Conservation (phyloP, 768 basidiomycete species). For the Hortiboletus flavorubellus region DNA sequence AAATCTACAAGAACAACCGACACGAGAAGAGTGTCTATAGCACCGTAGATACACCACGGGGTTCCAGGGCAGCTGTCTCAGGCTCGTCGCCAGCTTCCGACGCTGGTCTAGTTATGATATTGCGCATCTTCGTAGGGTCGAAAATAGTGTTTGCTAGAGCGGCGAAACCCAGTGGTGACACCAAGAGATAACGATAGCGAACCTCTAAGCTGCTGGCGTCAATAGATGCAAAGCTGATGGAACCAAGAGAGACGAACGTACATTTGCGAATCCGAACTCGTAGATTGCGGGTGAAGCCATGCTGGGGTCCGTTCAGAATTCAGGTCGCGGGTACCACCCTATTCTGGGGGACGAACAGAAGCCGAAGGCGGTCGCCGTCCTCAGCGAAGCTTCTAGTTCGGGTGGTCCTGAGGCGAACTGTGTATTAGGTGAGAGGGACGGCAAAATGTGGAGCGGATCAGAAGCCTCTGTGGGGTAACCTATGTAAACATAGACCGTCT, state of each 20-base stretch:
- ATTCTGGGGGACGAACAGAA: background rate
- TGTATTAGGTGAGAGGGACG: background rate
- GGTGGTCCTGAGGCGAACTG: background rate
- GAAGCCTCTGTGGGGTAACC: background rate
- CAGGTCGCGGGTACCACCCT: background rate
- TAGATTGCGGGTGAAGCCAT: background rate
- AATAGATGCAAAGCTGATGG: background rate
- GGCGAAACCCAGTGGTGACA: background rate
- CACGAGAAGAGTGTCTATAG: too few relatives aligned
- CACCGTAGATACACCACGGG: too few relatives aligned
- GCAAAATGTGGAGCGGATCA: background rate
- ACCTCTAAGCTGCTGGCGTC: background rate
- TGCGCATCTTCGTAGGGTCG: background rate
- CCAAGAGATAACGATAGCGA: background rate
- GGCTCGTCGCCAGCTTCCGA: too few relatives aligned
- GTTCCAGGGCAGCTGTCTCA: too few relatives aligned
- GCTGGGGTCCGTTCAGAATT: background rate
- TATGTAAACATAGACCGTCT: conserved; percentile 10
- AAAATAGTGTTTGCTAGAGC: background rate
- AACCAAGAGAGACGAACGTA: background rate
- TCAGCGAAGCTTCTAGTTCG: background rate
- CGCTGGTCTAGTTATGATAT: too few relatives aligned
- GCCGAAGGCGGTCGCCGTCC: background rate
- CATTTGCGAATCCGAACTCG: background rate
- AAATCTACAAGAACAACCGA: background rate